phyloP scores from a whole-genome alignment of 345 rosid species.

The Eucalyptus microcorys region DNA sequence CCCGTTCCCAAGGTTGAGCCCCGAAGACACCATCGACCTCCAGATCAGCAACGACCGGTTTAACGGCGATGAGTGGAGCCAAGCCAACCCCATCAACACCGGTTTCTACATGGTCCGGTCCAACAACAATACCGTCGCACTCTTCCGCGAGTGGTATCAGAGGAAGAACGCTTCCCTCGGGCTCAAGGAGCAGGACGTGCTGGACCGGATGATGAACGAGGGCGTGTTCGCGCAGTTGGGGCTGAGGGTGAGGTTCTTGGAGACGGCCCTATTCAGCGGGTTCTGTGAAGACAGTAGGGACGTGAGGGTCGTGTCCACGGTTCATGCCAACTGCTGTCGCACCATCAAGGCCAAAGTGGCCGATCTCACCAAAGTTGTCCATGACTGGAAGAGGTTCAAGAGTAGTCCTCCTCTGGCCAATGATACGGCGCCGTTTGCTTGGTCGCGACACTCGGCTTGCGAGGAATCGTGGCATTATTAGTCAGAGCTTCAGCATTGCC shows the following conservation, averaged over 20 bases:
- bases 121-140: slow-evolving; percentile 44
- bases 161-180: slow-evolving; percentile 32
- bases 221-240: slow-evolving; percentile 20
- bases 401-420: not conserved
- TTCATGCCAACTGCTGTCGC: slow-evolving; percentile 82
- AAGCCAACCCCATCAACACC: slow-evolving; percentile 30
- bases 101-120: slow-evolving; percentile 63
- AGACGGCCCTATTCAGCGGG: slow-evolving; percentile 53
- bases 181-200: slow-evolving; percentile 68
- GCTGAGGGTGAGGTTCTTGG: slow-evolving; percentile 26
- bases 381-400: slow-evolving; percentile 47
- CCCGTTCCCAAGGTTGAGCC: slow-evolving; percentile 13
- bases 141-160: slow-evolving; percentile 51
- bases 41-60: slow-evolving; percentile 19
- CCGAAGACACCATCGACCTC: not conserved
- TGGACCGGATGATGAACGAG: slow-evolving; percentile 17
- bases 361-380: slow-evolving; percentile 38
- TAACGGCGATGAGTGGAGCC: slow-evolving; percentile 7
- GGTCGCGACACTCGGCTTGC: not conserved
- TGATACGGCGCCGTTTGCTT: not conserved
- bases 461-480: not conserved
- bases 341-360: slow-evolving; percentile 44
- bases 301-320: slow-evolving; percentile 31
- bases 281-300: slow-evolving; percentile 57
- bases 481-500: not conserved